Conservation (phyloP, 352 stramenopile genomes). For the Globisporangium alternatum region DNA sequence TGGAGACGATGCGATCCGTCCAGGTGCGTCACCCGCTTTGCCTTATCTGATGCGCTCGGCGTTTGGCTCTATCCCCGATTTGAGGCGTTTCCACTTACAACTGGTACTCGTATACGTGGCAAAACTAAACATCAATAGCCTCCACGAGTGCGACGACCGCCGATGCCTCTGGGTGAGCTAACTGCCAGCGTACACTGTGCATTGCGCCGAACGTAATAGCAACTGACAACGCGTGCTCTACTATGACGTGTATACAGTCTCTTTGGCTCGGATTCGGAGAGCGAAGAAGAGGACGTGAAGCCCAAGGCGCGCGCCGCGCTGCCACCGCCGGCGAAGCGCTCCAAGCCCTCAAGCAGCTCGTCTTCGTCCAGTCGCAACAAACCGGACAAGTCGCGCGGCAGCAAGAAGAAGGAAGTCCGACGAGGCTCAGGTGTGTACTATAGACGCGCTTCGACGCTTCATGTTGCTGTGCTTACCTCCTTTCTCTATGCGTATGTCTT, state of each 20-base stretch:
- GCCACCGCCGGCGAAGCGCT: conserved; percentile 45
- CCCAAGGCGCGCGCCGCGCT: conserved; percentile 39
- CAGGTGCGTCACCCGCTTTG: conserved; percentile 24
- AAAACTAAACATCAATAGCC: conserved; percentile 13
- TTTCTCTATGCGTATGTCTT: not conserved
- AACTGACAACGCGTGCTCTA: not conserved
- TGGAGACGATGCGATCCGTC: conserved; percentile 50
- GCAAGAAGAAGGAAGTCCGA: conserved; percentile 10
- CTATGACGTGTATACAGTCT: conserved; percentile 30
- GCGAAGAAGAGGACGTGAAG: conserved; percentile 59
- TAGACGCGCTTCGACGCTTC: not conserved
- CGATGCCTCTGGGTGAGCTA: conserved; percentile 62
- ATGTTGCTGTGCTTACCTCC: not conserved
- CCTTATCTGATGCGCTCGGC: not conserved
- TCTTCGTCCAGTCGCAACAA: conserved; percentile 11
- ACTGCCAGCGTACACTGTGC: not conserved
- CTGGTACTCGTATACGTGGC: not conserved
- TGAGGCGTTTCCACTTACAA: not conserved
- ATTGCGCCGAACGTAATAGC: not conserved
- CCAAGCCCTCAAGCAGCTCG: conserved; percentile 28
- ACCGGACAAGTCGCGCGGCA: conserved; percentile 8
- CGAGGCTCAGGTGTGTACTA: conserved; percentile 20
- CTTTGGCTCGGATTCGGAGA: conserved; percentile 87
- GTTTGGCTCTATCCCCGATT: not conserved
- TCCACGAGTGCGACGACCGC: conserved; percentile 44